A percentile compares a stretch with the other conserved stretches of the same genome.
Conservation (phyloP, 192 early-diverging fungal genomes). For the Linnemannia schmuckeri region DNA sequence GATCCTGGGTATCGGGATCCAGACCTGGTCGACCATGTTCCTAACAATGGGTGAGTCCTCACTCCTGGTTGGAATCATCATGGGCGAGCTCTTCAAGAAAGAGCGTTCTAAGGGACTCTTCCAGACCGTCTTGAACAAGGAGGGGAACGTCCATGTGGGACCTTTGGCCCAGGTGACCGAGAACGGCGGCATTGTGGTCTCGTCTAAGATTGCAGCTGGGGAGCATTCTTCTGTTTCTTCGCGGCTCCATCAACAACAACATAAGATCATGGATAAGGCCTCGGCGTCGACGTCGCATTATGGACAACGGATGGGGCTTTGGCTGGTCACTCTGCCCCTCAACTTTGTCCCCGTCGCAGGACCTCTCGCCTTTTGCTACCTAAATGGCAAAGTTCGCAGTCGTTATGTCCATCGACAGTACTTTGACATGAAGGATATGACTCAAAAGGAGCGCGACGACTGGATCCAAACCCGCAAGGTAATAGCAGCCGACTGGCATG, state of each 20-base stretch:
- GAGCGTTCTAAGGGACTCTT: slow-evolving; percentile 47
- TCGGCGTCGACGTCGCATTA: slow-evolving; percentile 36
- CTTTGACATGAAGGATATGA: slow-evolving; percentile 61
- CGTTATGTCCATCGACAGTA: slow-evolving; percentile 57
- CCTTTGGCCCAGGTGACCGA: slow-evolving; percentile 41
- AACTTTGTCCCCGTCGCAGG: slow-evolving; percentile 59
- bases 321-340: slow-evolving; percentile 60
- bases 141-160: slow-evolving; percentile 37
- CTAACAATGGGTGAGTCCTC: slow-evolving; percentile 56
- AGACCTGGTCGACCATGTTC: slow-evolving; percentile 58
- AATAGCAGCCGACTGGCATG: background rate
- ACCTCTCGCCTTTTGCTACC: slow-evolving; percentile 54
- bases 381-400: slow-evolving; percentile 57
- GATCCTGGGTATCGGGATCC: slow-evolving; percentile 50
- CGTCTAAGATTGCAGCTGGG: slow-evolving; percentile 1
- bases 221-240: background rate
- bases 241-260: slow-evolving; percentile 6
- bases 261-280: slow-evolving; percentile 23
- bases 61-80: slow-evolving; percentile 40
- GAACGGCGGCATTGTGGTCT: slow-evolving; percentile 42
- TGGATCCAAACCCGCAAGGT: slow-evolving; percentile 50
- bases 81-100: slow-evolving; percentile 57
- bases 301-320: slow-evolving; percentile 57
- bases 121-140: slow-evolving; percentile 47
- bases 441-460: slow-evolving; percentile 43